These are phyloP conservation scores for Metrosideros polymorpha DNA, from an alignment of 441 rosid species.

Conservation along the genomic window DNA sequence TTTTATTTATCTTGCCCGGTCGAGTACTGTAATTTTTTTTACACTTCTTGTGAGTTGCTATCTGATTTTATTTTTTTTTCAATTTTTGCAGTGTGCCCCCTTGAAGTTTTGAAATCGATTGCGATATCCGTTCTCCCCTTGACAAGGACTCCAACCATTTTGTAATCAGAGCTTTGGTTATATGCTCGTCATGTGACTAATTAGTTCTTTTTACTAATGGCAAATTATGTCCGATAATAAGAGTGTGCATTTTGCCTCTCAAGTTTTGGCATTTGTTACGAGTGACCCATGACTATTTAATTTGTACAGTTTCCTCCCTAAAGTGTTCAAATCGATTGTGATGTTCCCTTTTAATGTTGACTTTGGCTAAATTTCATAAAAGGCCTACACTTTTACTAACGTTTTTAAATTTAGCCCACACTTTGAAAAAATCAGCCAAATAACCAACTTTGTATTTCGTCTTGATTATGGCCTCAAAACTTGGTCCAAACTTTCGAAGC, in stretches of 20 bases:
- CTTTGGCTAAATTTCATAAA: not conserved
- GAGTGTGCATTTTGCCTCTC: not conserved
- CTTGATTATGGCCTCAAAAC: not conserved
- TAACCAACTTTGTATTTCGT: not conserved
- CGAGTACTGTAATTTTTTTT: not conserved
- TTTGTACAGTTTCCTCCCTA: not conserved
- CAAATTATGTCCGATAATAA: accelerated
- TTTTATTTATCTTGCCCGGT: not conserved
- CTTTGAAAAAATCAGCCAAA: not conserved
- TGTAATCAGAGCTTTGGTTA: not conserved
- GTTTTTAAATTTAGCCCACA: not conserved
- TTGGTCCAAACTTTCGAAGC: not conserved
- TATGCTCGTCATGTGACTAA: not conserved
- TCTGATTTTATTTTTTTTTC: not conserved
- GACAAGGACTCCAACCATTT: not conserved
- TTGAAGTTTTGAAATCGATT: not conserved
- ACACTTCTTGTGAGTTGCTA: not conserved
- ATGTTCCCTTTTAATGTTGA: not conserved
- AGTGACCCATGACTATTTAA: not conserved
- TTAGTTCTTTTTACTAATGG: accelerated
- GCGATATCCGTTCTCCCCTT: not conserved
- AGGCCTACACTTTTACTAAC: not conserved
- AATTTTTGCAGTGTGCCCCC: too few species aligned
- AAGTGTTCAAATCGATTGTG: not conserved
- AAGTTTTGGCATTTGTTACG: accelerated